phyloP scores from a whole-genome alignment of 352 stramenopile genomes.

The Globisporangium heterothallicum region DNA sequence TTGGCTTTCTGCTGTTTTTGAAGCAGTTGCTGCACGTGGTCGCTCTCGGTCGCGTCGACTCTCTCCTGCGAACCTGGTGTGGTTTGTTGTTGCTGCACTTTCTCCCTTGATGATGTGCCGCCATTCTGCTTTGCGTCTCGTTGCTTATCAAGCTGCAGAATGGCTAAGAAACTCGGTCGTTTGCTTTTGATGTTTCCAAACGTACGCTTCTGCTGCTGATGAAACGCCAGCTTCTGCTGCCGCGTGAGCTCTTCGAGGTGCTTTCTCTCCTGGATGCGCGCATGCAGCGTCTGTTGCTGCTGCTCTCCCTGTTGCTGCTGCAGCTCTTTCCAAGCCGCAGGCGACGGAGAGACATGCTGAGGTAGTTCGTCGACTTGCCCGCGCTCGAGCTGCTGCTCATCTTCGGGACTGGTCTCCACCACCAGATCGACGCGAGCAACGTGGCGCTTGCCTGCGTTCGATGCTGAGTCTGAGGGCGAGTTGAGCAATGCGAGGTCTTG shows the following conservation, averaged over 20 bases:
- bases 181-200: slow-evolving; percentile 10
- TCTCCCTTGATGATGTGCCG: too few relatives aligned
- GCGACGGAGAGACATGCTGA: background rate
- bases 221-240: slow-evolving; percentile 16
- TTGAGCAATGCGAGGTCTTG: background rate
- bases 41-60: background rate
- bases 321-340: background rate
- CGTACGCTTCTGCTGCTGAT: slow-evolving; percentile 17
- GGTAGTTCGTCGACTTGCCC: background rate
- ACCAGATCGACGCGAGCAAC: background rate
- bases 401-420: background rate
- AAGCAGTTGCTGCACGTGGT: background rate
- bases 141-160: slow-evolving; percentile 20
- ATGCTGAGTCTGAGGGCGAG: background rate
- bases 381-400: background rate
- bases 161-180: slow-evolving; percentile 25
- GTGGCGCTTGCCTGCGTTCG: background rate
- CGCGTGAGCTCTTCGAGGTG: slow-evolving; percentile 9
- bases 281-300: slow-evolving; percentile 6
- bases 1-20: slow-evolving; percentile 9
- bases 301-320: slow-evolving; percentile 2
- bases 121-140: too few relatives aligned
- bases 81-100: background rate
- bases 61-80: background rate
- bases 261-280: slow-evolving; percentile 14